Evolutionary conservation across 75 land plant species (phyloP).

Genomic region (Cupressus sempervirens): DNA sequence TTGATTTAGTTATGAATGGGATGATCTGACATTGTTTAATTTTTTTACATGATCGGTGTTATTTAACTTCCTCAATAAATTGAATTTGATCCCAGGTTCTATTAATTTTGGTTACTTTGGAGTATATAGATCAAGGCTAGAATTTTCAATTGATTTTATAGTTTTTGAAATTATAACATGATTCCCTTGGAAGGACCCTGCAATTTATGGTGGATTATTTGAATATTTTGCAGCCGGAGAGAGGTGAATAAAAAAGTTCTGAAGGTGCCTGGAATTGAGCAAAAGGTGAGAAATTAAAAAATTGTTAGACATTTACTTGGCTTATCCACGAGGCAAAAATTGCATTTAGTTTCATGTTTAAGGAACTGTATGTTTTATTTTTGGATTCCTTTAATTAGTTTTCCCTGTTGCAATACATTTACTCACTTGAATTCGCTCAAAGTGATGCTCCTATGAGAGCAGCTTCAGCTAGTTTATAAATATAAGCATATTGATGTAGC

Average conservation of each 20-base stretch:
- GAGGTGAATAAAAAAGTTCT: slow-evolving; percentile 96
- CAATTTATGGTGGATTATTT: not conserved
- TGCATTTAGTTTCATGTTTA: not conserved
- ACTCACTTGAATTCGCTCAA: not conserved
- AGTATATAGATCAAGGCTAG: not conserved
- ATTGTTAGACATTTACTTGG: not conserved
- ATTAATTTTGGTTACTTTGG: not conserved
- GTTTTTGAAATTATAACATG: slow-evolving; percentile 8
- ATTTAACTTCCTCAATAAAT: not conserved
- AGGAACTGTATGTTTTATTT: not conserved
- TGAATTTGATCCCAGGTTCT: not conserved
- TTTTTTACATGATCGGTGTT: not conserved
- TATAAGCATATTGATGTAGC: not conserved
- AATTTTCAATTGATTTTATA: not conserved
- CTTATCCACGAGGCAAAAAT: not conserved
- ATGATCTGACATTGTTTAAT: not conserved
- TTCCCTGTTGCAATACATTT: not conserved
- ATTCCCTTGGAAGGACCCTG: not conserved
- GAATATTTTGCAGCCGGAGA: slow-evolving; percentile 67
- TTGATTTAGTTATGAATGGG: not conserved
- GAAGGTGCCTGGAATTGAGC: slow-evolving; percentile 91
- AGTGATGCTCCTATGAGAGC: not conserved
- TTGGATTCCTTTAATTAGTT: not conserved
- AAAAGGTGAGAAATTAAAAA: slow-evolving; percentile 62
- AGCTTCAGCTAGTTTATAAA: not conserved